Base-by-base conservation (phyloP, 2,329 filamentous ascomycete species). In the Beauveria bassiana region DNA sequence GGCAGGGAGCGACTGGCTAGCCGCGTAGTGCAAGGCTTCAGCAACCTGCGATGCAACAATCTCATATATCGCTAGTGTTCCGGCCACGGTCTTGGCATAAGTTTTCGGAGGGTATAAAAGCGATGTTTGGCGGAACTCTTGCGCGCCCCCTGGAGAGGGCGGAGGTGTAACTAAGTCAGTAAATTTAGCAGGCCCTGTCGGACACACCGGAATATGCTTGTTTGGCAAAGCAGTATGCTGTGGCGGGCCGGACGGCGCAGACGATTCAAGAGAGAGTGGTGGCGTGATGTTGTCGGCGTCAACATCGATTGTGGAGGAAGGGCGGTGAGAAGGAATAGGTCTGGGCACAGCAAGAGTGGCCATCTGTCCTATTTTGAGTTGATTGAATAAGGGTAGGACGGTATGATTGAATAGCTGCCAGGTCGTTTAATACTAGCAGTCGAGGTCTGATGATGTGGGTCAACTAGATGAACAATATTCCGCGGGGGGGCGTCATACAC, bases 171-270 rank as follows among this genome's bases (percentile, higher is more conserved):
- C 81, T 53, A 83, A 80, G 63, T 79, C 81, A 59, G 73, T 75
- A 53, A 72, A 79, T 66, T 69, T 69, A 51, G 78, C 84, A 64
- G 90, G 88, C 1, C 92, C 92, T 1, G 92, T 85, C n/a, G 91
- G 89, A 75, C 91, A 96, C 67, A 88, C 79, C n/a, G 93, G 92
- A 26, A 96, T 80, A 74, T 96, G 91, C 74, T 95, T 96, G 76
- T 96, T 96, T 10, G 92, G 91, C 26, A 95, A 80, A 7, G 68
- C 63, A 71, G 68, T 62, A 64, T 64, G 67, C 52, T 67, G 69
- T 56, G 63, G 66, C 55, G 63, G 63, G 59, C 63, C 63, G 59
- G 65, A 38, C 16, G 63, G 49, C 57, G 66, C 68, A 40, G 69
- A 64, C 16, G 68, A 66, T 59, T 74, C 70, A 64, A 80, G 73